phyloP scores from a whole-genome alignment of 164 flowering plant genomes.

The Tetracentron sinense region DNA sequence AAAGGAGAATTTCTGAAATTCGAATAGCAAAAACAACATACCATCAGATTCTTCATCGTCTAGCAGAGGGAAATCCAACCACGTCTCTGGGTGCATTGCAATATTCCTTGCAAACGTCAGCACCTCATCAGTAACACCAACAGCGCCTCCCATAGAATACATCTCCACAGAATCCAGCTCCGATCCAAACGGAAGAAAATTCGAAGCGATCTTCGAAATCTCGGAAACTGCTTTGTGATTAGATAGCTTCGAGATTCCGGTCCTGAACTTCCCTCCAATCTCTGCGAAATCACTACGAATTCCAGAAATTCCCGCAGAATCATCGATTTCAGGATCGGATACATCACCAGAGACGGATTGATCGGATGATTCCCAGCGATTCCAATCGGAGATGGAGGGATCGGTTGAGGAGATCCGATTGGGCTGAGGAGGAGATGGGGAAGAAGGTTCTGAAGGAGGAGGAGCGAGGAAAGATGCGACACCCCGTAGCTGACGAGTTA shows the following conservation, averaged over 20 bases:
- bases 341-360: conserved; percentile 21
- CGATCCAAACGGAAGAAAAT: conserved; percentile 33
- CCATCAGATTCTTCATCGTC: conserved; percentile 90
- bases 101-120: conserved; percentile 83
- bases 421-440: not conserved
- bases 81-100: conserved; percentile 93
- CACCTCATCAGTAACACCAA: conserved; percentile 82
- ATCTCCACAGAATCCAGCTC: conserved; percentile 26
- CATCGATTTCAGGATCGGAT: conserved; percentile 20
- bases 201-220: conserved; percentile 43
- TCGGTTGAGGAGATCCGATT: not conserved
- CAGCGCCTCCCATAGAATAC: conserved; percentile 30
- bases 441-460: conserved; percentile 21
- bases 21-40: conserved; percentile 13
- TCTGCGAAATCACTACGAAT: conserved; percentile 35
- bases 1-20: not conserved
- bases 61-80: conserved; percentile 92
- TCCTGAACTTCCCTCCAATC: conserved; percentile 39
- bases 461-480: conserved; percentile 82
- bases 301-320: conserved; percentile 23
- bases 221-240: conserved; percentile 28
- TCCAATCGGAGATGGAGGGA: conserved; percentile 20
- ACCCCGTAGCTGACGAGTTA: conserved; percentile 83
- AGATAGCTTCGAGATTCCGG: conserved; percentile 28
- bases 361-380: conserved; percentile 23